Evolutionary conservation across 495 filamentous ascomycete species (phyloP), one percentile per base, ranked within the genome.

Genomic region (Sphaerosporella brunnea): DNA sequence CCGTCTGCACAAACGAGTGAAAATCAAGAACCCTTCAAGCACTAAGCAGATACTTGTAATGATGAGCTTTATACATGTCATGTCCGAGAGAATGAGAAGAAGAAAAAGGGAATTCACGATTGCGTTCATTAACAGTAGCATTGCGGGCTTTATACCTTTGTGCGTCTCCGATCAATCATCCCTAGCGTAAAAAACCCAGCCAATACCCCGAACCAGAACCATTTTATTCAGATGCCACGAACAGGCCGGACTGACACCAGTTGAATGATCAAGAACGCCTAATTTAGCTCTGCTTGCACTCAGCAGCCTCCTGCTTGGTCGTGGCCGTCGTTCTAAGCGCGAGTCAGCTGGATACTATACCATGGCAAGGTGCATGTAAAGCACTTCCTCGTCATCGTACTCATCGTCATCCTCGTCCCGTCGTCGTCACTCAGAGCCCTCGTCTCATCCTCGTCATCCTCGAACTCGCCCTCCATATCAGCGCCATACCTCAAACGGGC

Each of bases 281-380:
- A 36, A 53, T 74, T 70, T 78, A 99, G 69, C 86, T 96, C 71
- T 96, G 92, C 73, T 96, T 99, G 81, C 92, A 99, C 71, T 99
- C 92, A 51, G 90, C 84, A 51, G 92, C 80, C 69, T 99, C 92
- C 66, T 94, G 87, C 76, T 94, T 96, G 35, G 92, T 87, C 75
- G 95, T 95, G 78, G 44, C 75, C 75, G 62, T 93, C 92, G 66
- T 94, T 86, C 92, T 97, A 55, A 20, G 20, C 39, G n/a, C n/a
- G n/a, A n/a, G n/a, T n/a, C n/a, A n/a, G n/a, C n/a, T n/a, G n/a
- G n/a, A n/a, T n/a, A n/a, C n/a, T n/a, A n/a, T n/a, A n/a, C n/a
- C n/a, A n/a, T n/a, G n/a, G n/a, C n/a, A n/a, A n/a, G n/a, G n/a
- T n/a, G n/a, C n/a, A n/a, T n/a, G n/a, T n/a, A n/a, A n/a, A n/a